Conservation (phyloP, 495 filamentous ascomycete species). For the Penicillium angulare region DNA sequence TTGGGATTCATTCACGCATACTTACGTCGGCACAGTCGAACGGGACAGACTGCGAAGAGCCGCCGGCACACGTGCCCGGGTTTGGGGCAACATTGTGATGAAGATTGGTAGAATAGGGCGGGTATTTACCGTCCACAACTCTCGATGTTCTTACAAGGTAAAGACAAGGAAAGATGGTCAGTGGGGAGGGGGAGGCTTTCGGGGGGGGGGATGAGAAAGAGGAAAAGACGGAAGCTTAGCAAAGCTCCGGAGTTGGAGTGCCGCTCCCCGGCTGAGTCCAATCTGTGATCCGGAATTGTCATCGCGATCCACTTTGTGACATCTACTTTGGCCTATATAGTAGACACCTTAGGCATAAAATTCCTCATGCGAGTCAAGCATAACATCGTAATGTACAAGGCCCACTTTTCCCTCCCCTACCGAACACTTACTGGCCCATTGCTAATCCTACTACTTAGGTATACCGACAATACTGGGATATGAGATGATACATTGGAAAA, state of each 20-base stretch:
- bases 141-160: no score
- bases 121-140: conserved; percentile 10
- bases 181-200: conserved; percentile 16
- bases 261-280: conserved; percentile 28
- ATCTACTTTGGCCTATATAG: no score
- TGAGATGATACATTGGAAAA: no score
- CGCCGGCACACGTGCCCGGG: conserved; percentile 41
- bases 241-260: conserved; percentile 29
- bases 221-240: conserved; percentile 21
- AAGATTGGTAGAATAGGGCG: conserved; percentile 1
- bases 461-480: no score
- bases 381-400: no score
- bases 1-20: not conserved
- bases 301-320: conserved; percentile 12
- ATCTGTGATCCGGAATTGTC: conserved; percentile 25
- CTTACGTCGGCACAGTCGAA: conserved; percentile 24
- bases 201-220: conserved; percentile 14
- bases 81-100: conserved; percentile 41
- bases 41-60: conserved; percentile 38
- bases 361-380: no score
- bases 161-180: conserved; percentile 3
- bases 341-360: no score
- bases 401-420: no score
- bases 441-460: no score
- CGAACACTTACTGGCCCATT: no score